These are phyloP conservation scores for Colletotrichum abscissum DNA, from an alignment of 2,329 filamentous ascomycete genomes.

Conservation along the genomic window DNA sequence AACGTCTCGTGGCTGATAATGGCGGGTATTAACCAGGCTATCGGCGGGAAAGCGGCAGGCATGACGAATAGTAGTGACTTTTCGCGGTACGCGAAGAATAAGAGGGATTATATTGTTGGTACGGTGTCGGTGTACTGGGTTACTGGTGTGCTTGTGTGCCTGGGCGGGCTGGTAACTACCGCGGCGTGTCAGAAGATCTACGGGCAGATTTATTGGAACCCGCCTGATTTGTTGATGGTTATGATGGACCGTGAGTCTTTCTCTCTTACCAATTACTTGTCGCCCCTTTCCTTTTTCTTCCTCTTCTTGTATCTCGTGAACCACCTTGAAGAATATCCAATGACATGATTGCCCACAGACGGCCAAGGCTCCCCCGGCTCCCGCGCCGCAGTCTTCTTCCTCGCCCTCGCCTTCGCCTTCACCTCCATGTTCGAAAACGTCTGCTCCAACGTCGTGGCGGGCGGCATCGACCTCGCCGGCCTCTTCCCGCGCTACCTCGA, in stretches of 20 bases:
- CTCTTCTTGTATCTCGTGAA: too few species aligned
- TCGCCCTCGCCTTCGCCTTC: slow-evolving; percentile 48
- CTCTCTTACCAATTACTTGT: too few species aligned
- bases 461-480: slow-evolving; percentile 53
- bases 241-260: slow-evolving; percentile 39
- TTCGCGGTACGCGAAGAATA: slow-evolving; percentile 46
- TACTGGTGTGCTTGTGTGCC: slow-evolving; percentile 46
- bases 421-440: slow-evolving; percentile 51
- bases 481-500: slow-evolving; percentile 50
- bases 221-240: slow-evolving; percentile 46
- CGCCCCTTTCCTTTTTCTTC: too few species aligned
- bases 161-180: slow-evolving; percentile 53
- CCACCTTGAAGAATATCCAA: too few species aligned
- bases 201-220: slow-evolving; percentile 50
- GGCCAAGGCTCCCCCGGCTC: slow-evolving; percentile 47
- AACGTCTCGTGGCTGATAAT: slow-evolving; percentile 52
- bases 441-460: slow-evolving; percentile 49
- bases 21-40: slow-evolving; percentile 48
- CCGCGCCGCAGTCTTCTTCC: slow-evolving; percentile 51
- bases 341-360: slow-evolving; percentile 10
- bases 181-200: slow-evolving; percentile 50
- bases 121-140: slow-evolving; percentile 48
- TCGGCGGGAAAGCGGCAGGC: slow-evolving; percentile 50
- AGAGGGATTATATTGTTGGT: slow-evolving; percentile 47
- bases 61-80: slow-evolving; percentile 53